Evolutionary conservation across 768 basidiomycete species (phyloP).

Genomic region (Termitomyces sp.): DNA sequence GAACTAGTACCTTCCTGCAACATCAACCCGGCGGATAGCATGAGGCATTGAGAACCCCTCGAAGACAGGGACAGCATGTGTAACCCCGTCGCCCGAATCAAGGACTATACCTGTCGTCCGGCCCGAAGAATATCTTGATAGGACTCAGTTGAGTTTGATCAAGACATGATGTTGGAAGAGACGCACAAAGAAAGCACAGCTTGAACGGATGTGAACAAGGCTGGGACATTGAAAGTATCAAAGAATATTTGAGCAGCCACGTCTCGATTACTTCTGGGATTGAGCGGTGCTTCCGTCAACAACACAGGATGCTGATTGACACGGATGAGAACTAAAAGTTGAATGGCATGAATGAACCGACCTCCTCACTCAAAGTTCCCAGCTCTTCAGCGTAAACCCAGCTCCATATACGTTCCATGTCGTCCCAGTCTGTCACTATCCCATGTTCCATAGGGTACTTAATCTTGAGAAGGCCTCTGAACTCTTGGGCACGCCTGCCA

Average conservation of each 20-base stretch:
- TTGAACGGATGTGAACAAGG: constrained; percentile 94
- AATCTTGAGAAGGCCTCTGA: constrained; percentile 92
- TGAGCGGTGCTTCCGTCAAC: constrained; percentile 95
- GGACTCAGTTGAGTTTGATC: constrained; percentile 8
- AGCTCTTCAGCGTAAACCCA: constrained; percentile 97
- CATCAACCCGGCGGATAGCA: constrained; percentile 92
- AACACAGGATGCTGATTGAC: constrained; percentile 90
- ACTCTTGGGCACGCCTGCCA: constrained; percentile 92
- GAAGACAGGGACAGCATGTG: constrained; percentile 97
- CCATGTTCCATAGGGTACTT: constrained; percentile 99
- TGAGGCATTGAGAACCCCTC: constrained; percentile 99
- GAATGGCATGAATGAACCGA: constrained; percentile 28
- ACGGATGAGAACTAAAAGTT: constrained; percentile 14
- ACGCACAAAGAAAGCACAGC: constrained; percentile 93
- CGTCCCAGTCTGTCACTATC: constrained; percentile 99
- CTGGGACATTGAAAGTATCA: constrained; percentile 99
- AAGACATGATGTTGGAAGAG: background rate
- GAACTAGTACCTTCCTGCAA: constrained; percentile 83
- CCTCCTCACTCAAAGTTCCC: constrained; percentile 95
- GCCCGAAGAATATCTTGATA: constrained; percentile 89
- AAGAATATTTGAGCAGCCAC: constrained; percentile 98
- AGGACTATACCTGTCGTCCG: constrained; percentile 99
- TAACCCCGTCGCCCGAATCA: constrained; percentile 98
- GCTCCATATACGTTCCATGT: constrained; percentile 99
- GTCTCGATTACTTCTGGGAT: constrained; percentile 94